Evolutionary conservation across 2,329 filamentous ascomycete genomes (phyloP), one percentile per base, ranked within the genome.

Genomic region (Colletotrichum sp.): DNA sequence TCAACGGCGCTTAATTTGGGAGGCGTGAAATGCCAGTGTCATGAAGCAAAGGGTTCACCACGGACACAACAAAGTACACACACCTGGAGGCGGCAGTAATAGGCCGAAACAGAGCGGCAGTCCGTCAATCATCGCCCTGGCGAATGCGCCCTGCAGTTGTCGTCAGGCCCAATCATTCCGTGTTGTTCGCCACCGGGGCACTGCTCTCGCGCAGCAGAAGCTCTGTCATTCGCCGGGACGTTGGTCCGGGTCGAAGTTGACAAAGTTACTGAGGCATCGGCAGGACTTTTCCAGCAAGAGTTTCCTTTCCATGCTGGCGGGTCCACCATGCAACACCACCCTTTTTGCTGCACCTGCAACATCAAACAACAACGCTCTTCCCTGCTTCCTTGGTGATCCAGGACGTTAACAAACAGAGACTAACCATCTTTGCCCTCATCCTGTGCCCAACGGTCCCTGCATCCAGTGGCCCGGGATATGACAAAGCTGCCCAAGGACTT

Each of bases 401-500:
- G 59, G 68, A 49, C 44, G 28, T 71, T 71, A 8, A 71, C 26
- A 44, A 64, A 28, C 34, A 21, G 24, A 28, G 21, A 26, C 72
- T 71, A 71, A 34, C 67, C 59, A 34, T 6, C 39, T 36, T 71
- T 36, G 71, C 68, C 32, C 18, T 12, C 63, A 21, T 65, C 59
- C 26, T 49, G 34, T 44, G 74, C 70, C 74, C 65, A 67, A 74
- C 44, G 44, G 70, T 59, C 70, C 70, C 74, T 76, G 72, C 72
- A 67, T 66, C 55, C 34, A 10, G 21, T 52, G 59, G n/a, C 68
- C 62, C 24, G 63, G 57, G 59, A 16, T 32, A 64, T 63, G 64
- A 73, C 74, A 69, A 74, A 76, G 74, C 64, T 74, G 70, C 70
- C 71, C 74, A 69, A 76, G 49, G 21, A 49, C 55, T 28, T 16